Conservation (phyloP, 257 asterid genomes). For the Solanum phureja region DNA sequence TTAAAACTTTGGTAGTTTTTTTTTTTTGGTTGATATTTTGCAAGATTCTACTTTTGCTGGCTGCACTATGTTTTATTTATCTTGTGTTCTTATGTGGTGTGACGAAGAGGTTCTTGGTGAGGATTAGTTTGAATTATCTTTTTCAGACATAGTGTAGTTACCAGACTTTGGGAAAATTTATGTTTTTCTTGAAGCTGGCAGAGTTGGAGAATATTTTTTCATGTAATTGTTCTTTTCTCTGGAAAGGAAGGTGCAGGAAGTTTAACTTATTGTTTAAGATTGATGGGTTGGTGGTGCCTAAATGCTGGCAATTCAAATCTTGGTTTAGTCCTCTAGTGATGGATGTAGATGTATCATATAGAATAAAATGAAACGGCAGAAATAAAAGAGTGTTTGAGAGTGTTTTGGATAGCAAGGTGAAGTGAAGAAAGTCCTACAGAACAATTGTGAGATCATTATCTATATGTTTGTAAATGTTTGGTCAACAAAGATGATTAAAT, state of each 20-base stretch:
- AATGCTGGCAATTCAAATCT: background rate
- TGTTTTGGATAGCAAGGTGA: background rate
- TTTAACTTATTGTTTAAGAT: background rate
- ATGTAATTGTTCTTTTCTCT: background rate
- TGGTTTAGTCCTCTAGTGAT: background rate
- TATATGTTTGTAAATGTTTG: background rate
- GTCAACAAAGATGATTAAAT: background rate
- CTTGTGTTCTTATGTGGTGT: background rate
- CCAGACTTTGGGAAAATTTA: background rate
- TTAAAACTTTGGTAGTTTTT: background rate
- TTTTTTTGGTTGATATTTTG: background rate
- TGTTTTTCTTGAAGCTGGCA: background rate
- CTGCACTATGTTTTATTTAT: background rate
- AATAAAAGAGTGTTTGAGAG: background rate
- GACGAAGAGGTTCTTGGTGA: background rate
- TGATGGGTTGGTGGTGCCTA: background rate
- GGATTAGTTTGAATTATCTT: background rate
- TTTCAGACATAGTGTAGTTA: background rate
- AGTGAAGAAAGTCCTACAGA: background rate
- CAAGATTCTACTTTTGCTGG: background rate
- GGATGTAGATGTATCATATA: background rate
- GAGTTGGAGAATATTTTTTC: background rate
- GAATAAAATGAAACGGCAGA: background rate
- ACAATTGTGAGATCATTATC: background rate
- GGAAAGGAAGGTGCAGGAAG: background rate